Conservation (phyloP, 73 alveolate genomes). For the Diophrys sp. region DNA sequence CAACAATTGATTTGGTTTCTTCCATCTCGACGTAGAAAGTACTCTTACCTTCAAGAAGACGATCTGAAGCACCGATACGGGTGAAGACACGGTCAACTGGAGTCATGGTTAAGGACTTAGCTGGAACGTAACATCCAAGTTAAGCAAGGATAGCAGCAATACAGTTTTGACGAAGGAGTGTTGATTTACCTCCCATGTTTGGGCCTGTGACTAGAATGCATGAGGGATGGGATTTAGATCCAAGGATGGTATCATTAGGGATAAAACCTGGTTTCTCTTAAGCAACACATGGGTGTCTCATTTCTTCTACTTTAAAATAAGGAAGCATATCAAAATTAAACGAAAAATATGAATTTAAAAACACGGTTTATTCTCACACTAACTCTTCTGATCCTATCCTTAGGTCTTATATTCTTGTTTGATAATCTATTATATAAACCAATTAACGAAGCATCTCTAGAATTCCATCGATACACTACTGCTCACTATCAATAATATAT, state of each 20-base stretch:
- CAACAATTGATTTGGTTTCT: constrained; percentile 76
- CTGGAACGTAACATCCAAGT: constrained; percentile 78
- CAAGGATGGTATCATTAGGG: constrained; percentile 67
- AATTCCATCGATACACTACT: no score
- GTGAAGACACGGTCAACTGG: constrained; percentile 91
- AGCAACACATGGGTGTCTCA: constrained; percentile 83
- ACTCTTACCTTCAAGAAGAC: constrained; percentile 91
- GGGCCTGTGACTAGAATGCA: constrained; percentile 92
- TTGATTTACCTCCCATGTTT: constrained; percentile 97
- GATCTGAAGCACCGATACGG: constrained; percentile 92
- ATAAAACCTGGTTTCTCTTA: constrained; percentile 57
- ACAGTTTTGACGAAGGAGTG: constrained; percentile 84
- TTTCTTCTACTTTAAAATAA: constrained; percentile 57
- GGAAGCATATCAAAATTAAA: constrained; percentile 33
- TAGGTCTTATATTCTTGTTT: no score
- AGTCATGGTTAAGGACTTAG: constrained; percentile 51
- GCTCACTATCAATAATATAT: no score
- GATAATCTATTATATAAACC: no score
- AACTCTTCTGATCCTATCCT: no score
- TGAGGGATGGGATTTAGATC: no score
- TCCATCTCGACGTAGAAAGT: constrained; percentile 89
- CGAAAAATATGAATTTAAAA: no score
- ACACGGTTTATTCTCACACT: no score
- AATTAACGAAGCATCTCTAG: no score
- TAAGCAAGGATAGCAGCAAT: constrained; percentile 87